A percentile compares a stretch with the other conserved stretches of the same genome.
phyloP scores from a whole-genome alignment of 2,329 filamentous ascomycete species.

The Diaporthe eres region DNA sequence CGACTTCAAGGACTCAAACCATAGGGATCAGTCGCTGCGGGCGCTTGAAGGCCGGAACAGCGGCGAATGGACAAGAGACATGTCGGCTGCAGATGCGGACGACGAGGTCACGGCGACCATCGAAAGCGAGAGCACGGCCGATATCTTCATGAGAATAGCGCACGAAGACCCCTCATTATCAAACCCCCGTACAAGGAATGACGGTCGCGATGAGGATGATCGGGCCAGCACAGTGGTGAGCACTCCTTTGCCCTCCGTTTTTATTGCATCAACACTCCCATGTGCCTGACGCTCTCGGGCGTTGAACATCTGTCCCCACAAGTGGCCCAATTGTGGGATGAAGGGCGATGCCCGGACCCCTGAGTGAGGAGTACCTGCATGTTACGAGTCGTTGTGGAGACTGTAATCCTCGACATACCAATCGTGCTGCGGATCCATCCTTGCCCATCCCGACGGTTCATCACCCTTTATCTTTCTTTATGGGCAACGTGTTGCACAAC shows the following conservation, averaged over 20 bases:
- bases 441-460: constrained; percentile 27
- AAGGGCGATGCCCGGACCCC: constrained; percentile 39
- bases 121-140: constrained; percentile 56
- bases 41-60: constrained; percentile 63
- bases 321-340: constrained; percentile 36
- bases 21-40: constrained; percentile 65
- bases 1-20: constrained; percentile 56
- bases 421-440: constrained; percentile 38
- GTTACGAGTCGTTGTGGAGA: constrained; percentile 40
- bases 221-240: constrained; percentile 42
- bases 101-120: constrained; percentile 56
- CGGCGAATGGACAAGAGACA: constrained; percentile 53
- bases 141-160: constrained; percentile 72
- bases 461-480: constrained; percentile 35
- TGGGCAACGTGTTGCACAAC: constrained; percentile 26
- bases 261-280: neutral
- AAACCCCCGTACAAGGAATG: constrained; percentile 51
- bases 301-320: constrained; percentile 29
- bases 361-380: constrained; percentile 39
- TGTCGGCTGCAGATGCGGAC: constrained; percentile 60
- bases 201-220: constrained; percentile 52
- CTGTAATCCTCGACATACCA: constrained; percentile 34
- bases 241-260: constrained; percentile 15
- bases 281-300: neutral
- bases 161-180: constrained; percentile 60